Evolutionary conservation across 2,329 filamentous ascomycete species (phyloP), one percentile per base, ranked within the genome.

Genomic region (Hypoxylon sp.): DNA sequence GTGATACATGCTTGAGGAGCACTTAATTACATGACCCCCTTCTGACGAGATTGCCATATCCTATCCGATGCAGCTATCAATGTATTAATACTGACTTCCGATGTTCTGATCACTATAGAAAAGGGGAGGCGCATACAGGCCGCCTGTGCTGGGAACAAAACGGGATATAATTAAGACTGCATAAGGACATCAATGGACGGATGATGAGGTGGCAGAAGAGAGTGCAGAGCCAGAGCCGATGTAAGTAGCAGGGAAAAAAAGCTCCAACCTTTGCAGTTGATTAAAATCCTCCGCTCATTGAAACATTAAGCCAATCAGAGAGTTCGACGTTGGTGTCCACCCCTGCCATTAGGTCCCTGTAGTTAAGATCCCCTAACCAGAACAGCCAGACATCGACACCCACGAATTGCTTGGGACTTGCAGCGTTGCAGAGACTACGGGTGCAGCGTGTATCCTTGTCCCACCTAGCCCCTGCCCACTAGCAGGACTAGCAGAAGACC

Each of bases 281-380:
- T 63, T 65, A 67, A 68, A 68, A 39, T 64, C 56, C 59, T 63
- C 62, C 55, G 59, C 56, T 54, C 63, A 56, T 56, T 65, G 58
- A 32, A 62, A 30, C 24, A 60, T 34, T 26, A 15, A 43, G 17
- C 65, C 62, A 67, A 67, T 67, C 55, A 65, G 50, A 17, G 26
- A 60, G 65, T 49, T 62, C 13, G 24, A 64, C 28, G 30, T 53
- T 56, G 57, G 58, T 56, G 37, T 22, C 5, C 3, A 50, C 50
- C 65, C 65, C 34, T 65, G 65, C 56, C 30, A 11, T 46, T 61
- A 65, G 54, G 53, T 59, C 59, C 58, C 39, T 55, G 62, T 56
- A 53, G 39, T 41, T 49, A 62, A 65, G 52, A 59, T 62, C 59
- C 63, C 59, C 13, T 39, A 39, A 15, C 34, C 3, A 6, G 34